These are phyloP conservation scores for Oxytropis ochrocephala DNA, from an alignment of 306 rosid genomes.

Conservation along the genomic window DNA sequence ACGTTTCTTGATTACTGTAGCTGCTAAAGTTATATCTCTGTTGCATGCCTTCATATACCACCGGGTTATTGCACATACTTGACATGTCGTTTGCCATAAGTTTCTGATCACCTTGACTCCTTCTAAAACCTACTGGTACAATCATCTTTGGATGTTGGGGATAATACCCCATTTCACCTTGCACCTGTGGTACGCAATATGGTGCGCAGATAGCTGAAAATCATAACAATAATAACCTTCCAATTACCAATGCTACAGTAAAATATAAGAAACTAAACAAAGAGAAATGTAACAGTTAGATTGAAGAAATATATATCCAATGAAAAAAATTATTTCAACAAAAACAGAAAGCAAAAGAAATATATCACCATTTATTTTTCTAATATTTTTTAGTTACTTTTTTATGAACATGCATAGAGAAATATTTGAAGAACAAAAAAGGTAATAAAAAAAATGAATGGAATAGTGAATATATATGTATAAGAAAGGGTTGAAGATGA, in stretches of 20 bases:
- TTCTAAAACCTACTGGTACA: constrained; percentile 28
- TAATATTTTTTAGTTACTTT: background rate
- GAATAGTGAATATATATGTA: too few relatives aligned
- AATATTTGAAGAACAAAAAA: background rate
- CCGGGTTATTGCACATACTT: background rate
- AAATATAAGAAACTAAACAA: background rate
- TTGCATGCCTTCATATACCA: constrained; percentile 10
- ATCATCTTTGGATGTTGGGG: constrained; percentile 35
- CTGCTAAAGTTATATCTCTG: background rate
- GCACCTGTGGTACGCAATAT: constrained; percentile 42
- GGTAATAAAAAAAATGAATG: too few relatives aligned
- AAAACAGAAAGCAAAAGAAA: background rate
- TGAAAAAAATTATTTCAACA: background rate
- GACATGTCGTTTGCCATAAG: constrained; percentile 16
- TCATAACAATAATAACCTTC: background rate
- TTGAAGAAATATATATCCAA: background rate
- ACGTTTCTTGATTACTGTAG: constrained; percentile 42
- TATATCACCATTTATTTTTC: background rate
- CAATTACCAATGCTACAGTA: background rate
- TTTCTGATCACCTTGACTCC: constrained; percentile 21
- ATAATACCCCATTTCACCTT: constrained; percentile 30
- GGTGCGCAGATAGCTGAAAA: constrained; percentile 52
- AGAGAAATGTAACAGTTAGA: background rate
- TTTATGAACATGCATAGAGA: background rate
- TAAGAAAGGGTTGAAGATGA: too few relatives aligned